Evolutionary conservation across 2,329 filamentous ascomycete species (phyloP).

Genomic region (Pseudodiploospora longispora): DNA sequence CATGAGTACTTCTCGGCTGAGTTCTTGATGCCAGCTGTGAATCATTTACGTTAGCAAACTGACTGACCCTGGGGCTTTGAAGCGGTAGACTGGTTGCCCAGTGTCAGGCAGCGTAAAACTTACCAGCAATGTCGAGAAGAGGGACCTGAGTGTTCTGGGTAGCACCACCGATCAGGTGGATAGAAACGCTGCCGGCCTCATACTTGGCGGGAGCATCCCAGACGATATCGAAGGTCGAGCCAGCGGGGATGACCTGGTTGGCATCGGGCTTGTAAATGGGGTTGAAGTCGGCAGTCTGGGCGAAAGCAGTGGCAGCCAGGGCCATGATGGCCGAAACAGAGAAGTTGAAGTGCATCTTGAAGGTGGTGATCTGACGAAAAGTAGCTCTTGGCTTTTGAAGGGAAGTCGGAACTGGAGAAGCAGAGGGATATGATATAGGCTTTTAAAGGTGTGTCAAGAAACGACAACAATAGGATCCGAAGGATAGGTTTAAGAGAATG

Average conservation of each 20-base stretch:
- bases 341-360: conserved; percentile 48
- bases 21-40: conserved; percentile 39
- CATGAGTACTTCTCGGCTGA: conserved; percentile 38
- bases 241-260: conserved; percentile 38
- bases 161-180: conserved; percentile 47
- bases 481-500: neutral
- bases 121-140: conserved; percentile 41
- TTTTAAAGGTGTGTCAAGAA: conserved; percentile 2
- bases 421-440: neutral
- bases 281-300: conserved; percentile 50
- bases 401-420: neutral
- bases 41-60: neutral
- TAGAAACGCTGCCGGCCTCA: conserved; percentile 36
- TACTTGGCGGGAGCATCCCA: conserved; percentile 39
- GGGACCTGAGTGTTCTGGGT: conserved; percentile 33
- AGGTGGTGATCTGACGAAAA: neutral
- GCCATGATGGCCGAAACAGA: conserved; percentile 38
- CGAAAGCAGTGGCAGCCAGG: conserved; percentile 41
- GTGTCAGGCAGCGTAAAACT: conserved; percentile 22
- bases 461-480: conserved; percentile 6
- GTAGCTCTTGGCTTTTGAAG: too few relatives aligned
- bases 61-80: neutral
- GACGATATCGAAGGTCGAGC: conserved; percentile 39
- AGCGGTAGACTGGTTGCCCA: too few relatives aligned
- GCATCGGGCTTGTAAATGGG: conserved; percentile 39